phyloP scores from a whole-genome alignment of 2,329 filamentous ascomycete genomes.

The Calonectria ilicicola region DNA sequence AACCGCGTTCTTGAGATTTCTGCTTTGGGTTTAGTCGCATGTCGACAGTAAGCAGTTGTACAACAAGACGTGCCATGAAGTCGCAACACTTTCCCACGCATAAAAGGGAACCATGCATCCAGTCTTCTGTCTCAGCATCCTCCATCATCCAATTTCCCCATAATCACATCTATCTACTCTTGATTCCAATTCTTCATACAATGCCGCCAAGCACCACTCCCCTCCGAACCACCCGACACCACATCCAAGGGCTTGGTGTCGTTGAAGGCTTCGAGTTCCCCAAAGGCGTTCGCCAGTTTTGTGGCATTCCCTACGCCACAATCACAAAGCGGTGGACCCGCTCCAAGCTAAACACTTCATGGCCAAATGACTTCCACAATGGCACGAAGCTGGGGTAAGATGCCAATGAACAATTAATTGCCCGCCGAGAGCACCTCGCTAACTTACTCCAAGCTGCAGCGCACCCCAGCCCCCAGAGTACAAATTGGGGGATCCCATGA shows the following conservation, averaged over 20 bases:
- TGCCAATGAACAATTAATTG: background rate
- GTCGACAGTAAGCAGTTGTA: background rate
- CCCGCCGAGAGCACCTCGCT: background rate
- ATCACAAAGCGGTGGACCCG: background rate
- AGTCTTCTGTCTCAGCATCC: background rate
- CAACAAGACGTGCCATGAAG: background rate
- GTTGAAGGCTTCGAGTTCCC: background rate
- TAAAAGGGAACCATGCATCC: background rate
- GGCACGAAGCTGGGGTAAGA: conserved; percentile 18
- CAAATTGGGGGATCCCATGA: background rate
- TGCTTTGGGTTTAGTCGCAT: background rate
- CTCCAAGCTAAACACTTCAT: background rate
- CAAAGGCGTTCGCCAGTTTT: background rate
- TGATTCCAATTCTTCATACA: background rate
- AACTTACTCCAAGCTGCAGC: conserved; percentile 11
- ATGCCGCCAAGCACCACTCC: background rate
- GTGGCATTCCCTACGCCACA: background rate
- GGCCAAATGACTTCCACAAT: background rate
- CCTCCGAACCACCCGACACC: background rate
- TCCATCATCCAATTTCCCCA: background rate
- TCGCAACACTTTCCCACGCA: background rate
- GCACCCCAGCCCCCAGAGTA: conserved; percentile 31
- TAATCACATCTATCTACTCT: background rate
- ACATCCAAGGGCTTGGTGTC: background rate
- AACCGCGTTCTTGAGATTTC: background rate